These are phyloP conservation scores for Debaryomycetaceae sp. DNA, from an alignment of 1,139 yeast genomes.

Conservation along the genomic window DNA sequence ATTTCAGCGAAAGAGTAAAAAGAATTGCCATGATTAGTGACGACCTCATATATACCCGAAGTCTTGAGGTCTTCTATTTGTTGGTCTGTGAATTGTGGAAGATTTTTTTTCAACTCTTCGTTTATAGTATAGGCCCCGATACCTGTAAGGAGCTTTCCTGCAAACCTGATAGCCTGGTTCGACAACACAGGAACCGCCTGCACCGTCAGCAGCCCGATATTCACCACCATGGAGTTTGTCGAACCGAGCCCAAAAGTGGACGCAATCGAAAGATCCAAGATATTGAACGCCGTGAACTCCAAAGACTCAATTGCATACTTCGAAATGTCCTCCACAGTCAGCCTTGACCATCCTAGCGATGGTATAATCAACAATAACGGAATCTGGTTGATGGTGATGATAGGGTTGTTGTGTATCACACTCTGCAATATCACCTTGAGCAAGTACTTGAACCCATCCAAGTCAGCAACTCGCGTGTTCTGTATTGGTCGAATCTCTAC, in stretches of 20 bases:
- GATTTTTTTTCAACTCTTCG: slow-evolving; percentile 41
- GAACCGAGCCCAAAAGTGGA: slow-evolving; percentile 70
- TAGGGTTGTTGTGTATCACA: slow-evolving; percentile 48
- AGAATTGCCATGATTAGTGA: slow-evolving; percentile 53
- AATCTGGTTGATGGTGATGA: slow-evolving; percentile 45
- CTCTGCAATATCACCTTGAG: slow-evolving; percentile 60
- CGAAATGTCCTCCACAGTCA: slow-evolving; percentile 64
- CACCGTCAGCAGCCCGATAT: slow-evolving; percentile 72
- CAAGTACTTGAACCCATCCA: slow-evolving; percentile 70
- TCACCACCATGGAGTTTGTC: slow-evolving; percentile 66
- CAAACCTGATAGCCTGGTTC: slow-evolving; percentile 56
- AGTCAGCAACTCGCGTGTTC: slow-evolving; percentile 59
- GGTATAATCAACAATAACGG: slow-evolving; percentile 58
- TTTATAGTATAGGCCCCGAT: slow-evolving; percentile 69
- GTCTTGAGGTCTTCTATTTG: slow-evolving; percentile 76
- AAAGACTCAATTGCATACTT: slow-evolving; percentile 73
- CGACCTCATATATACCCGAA: slow-evolving; percentile 75
- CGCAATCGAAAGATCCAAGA: slow-evolving; percentile 68
- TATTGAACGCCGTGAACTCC: slow-evolving; percentile 69
- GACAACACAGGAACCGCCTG: slow-evolving; percentile 80
- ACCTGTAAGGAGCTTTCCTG: slow-evolving; percentile 43
- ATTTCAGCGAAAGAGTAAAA: slow-evolving; percentile 56
- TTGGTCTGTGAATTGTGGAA: slow-evolving; percentile 54
- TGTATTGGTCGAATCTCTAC: slow-evolving; percentile 59
- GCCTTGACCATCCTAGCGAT: slow-evolving; percentile 65